Evolutionary conservation across 2,329 filamentous ascomycete species (phyloP), one percentile per base, ranked within the genome.

Genomic region (Aspergillus sp.): DNA sequence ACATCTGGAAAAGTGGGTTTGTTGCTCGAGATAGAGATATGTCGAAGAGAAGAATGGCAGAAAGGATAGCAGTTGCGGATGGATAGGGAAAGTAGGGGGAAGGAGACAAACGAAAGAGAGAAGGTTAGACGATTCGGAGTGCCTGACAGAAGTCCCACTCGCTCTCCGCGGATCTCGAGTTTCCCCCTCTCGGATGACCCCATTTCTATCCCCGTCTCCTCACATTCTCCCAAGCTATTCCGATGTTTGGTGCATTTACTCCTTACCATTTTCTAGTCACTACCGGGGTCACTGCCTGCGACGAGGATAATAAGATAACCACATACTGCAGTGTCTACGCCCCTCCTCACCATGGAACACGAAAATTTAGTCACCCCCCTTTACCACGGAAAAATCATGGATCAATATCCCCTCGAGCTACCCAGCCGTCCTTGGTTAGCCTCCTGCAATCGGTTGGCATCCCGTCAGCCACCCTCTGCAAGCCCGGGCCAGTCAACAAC

Each of bases 1-100:
- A 57, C 17, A 54, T 30, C 25, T 54, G 57, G 60, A 58, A 52
- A 49, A 59, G 55, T 54, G 57, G 52, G 44, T n/a, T 27, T 8
- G 13, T 27, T 49, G 23, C 44, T n/a, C 15, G 7, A 27, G 11
- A 36, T 36, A 2, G 44, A 23, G 0, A 5, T 32, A 30, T 27
- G 1, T 3, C 3, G 47, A 19, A 30, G 8, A 11, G 7, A 17
- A 27, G 3, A 15, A 30, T 19, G n/a, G n/a, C 25, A 19, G n/a
- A 21, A 17, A 10, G 1, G 7, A 27, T 27, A 17, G 21, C 2
- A 36, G 44, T 23, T 21, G 41, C 2, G 2, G 23, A 17, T 49
- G 42, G 15, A 13, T 30, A 17, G 21, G 15, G 21, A n/a, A 8
- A n/a, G 15, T 15, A 13, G 5, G 19, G 11, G 11, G 5, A 36